phyloP scores from a whole-genome alignment of 768 basidiomycete genomes.

The Melanogaster broomeanus region DNA sequence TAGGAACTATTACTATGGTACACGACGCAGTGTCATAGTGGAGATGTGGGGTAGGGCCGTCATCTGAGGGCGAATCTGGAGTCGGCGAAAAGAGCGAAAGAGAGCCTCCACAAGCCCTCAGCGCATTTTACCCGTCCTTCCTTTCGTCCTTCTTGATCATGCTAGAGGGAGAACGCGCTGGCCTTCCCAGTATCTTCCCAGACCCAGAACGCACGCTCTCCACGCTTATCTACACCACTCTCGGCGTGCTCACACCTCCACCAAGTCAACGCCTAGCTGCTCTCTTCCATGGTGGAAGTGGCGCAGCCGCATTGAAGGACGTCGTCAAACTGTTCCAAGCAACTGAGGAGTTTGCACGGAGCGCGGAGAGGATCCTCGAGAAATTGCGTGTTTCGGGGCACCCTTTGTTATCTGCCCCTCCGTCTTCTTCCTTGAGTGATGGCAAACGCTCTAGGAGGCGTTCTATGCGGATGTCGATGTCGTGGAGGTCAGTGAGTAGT shows the following conservation, averaged over 20 bases:
- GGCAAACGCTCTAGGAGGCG: slow-evolving; percentile 47
- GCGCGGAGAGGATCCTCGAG: slow-evolving; percentile 75
- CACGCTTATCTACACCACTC: slow-evolving; percentile 77
- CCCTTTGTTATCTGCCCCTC: slow-evolving; percentile 18
- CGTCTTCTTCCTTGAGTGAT: slow-evolving; percentile 24
- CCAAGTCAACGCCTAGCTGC: slow-evolving; percentile 77
- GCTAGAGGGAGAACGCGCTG: slow-evolving; percentile 68
- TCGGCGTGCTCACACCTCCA: slow-evolving; percentile 80
- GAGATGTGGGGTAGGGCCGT: slow-evolving; percentile 66
- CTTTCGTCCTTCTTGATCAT: slow-evolving; percentile 66
- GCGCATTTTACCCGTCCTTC: slow-evolving; percentile 73
- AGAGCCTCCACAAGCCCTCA: slow-evolving; percentile 50
- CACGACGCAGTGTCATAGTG: slow-evolving; percentile 65
- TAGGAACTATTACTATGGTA: slow-evolving; percentile 91
- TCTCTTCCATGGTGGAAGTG: slow-evolving; percentile 59
- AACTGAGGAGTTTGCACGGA: slow-evolving; percentile 82
- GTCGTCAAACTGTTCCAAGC: slow-evolving; percentile 70
- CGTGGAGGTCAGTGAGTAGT: slow-evolving; percentile 46
- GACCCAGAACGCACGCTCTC: slow-evolving; percentile 78
- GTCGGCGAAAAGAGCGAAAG: slow-evolving; percentile 39
- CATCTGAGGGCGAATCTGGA: slow-evolving; percentile 36
- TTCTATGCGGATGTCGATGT: slow-evolving; percentile 67
- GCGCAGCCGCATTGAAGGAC: slow-evolving; percentile 61
- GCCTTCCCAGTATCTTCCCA: slow-evolving; percentile 86
- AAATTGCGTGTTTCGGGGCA: slow-evolving; percentile 51